phyloP scores from a whole-genome alignment of 768 basidiomycete species.

The Asterophora lycoperdoides region DNA sequence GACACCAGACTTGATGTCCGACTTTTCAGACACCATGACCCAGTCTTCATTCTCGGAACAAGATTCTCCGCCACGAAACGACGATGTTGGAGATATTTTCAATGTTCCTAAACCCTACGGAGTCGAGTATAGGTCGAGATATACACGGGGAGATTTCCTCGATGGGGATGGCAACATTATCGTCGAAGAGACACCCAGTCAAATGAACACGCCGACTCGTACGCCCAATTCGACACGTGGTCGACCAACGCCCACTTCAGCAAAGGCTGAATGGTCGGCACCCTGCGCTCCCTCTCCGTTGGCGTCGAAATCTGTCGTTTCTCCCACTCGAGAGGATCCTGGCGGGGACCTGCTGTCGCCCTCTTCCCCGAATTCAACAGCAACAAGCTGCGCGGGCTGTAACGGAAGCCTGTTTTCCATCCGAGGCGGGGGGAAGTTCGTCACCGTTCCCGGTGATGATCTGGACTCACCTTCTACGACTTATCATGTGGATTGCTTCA shows the following conservation, averaged over 20 bases:
- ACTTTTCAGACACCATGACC: conserved; percentile 55
- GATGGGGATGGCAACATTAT: conserved; percentile 24
- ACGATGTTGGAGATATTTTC: conserved; percentile 21
- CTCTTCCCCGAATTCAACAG: conserved; percentile 19
- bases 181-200: conserved; percentile 27
- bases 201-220: conserved; percentile 30
- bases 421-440: conserved; percentile 58
- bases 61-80: conserved; percentile 44
- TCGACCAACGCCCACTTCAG: conserved; percentile 3
- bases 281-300: conserved; percentile 1
- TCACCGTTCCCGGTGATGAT: conserved; percentile 61
- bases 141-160: conserved; percentile 24
- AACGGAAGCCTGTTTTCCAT: conserved; percentile 51
- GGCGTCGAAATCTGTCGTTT: conserved; percentile 3
- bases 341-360: conserved; percentile 17
- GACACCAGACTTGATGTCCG: conserved; percentile 58
- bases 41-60: conserved; percentile 47
- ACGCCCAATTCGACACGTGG: conserved; percentile 24
- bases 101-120: conserved; percentile 17
- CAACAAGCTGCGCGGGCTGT: conserved; percentile 60
- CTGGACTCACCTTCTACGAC: conserved; percentile 46
- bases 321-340: conserved; percentile 8
- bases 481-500: conserved; percentile 77
- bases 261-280: neutral
- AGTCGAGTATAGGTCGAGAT: conserved; percentile 16